phyloP scores from a whole-genome alignment of 2,329 filamentous ascomycete genomes.

The Sporothrix humicola region DNA sequence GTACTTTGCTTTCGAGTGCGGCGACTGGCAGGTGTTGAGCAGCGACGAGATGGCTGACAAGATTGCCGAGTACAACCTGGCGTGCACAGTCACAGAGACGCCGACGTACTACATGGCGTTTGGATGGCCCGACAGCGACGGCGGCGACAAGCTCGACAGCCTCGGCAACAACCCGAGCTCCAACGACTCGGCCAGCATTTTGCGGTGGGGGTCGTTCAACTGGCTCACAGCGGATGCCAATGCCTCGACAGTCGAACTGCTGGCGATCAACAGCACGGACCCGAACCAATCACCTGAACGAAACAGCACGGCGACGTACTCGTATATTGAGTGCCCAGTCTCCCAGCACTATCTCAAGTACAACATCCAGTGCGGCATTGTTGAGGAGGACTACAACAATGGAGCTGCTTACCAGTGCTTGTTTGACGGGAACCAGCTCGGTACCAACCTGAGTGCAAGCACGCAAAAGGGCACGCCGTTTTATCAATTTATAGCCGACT shows the following conservation, averaged over 20 bases:
- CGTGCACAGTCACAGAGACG: background rate
- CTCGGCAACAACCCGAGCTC: background rate
- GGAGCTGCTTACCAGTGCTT: background rate
- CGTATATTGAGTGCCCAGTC: constrained; percentile 36
- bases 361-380: constrained; percentile 29
- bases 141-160: background rate
- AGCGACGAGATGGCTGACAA: constrained; percentile 25
- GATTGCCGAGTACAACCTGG: constrained; percentile 1
- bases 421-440: background rate
- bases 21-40: constrained; percentile 31
- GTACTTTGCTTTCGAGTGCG: constrained; percentile 35
- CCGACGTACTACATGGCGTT: constrained; percentile 7
- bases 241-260: background rate
- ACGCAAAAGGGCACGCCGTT: background rate
- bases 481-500: constrained; percentile 11
- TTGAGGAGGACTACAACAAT: background rate
- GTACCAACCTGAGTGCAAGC: background rate
- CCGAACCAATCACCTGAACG: background rate
- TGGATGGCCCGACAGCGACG: background rate
- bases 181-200: background rate
- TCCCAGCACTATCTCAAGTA: constrained; percentile 33
- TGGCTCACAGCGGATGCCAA: background rate
- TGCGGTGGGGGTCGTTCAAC: constrained; percentile 5
- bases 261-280: background rate
- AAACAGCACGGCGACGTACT: constrained; percentile 30